Percentiles rank a stretch among this genome's conserved stretches.
phyloP scores from a whole-genome alignment of 2,329 filamentous ascomycete genomes.

The Pyricularia pennisetigena region DNA sequence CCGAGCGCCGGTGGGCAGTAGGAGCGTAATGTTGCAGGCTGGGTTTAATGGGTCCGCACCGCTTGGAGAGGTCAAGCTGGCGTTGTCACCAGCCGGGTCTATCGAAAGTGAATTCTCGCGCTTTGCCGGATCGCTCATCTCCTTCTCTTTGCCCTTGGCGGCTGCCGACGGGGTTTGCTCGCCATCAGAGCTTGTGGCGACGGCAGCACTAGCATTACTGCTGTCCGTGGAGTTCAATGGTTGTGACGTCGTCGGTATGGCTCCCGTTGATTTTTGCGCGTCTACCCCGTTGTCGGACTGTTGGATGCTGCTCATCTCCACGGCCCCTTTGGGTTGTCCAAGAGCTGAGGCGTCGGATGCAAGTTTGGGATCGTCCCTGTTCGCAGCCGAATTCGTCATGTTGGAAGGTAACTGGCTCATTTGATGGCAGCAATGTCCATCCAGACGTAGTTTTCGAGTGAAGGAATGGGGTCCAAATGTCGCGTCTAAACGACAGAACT shows the following conservation, averaged over 20 bases:
- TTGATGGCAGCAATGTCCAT: background rate
- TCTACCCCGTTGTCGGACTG: background rate
- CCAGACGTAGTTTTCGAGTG: background rate
- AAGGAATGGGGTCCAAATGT: background rate
- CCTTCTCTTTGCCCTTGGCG: constrained; percentile 25
- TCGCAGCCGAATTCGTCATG: background rate
- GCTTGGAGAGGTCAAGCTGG: background rate
- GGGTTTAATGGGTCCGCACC: background rate
- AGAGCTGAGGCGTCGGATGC: background rate
- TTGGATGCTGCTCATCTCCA: background rate
- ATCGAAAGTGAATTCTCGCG: constrained; percentile 11
- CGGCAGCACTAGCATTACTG: background rate
- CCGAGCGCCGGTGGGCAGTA: constrained; percentile 70
- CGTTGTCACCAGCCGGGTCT: constrained; percentile 2
- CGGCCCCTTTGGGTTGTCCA: background rate
- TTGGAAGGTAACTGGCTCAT: background rate
- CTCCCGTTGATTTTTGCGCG: background rate
- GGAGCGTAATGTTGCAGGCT: constrained; percentile 66
- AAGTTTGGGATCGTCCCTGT: background rate
- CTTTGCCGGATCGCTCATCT: constrained; percentile 17
- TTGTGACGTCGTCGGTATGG: background rate
- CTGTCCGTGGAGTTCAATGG: background rate
- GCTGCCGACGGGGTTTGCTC: constrained; percentile 8
- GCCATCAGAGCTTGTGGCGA: background rate
- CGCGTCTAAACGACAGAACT: background rate